phyloP scores from a whole-genome alignment of 2,329 filamentous ascomycete genomes.

The Chlorencoelia australis region DNA sequence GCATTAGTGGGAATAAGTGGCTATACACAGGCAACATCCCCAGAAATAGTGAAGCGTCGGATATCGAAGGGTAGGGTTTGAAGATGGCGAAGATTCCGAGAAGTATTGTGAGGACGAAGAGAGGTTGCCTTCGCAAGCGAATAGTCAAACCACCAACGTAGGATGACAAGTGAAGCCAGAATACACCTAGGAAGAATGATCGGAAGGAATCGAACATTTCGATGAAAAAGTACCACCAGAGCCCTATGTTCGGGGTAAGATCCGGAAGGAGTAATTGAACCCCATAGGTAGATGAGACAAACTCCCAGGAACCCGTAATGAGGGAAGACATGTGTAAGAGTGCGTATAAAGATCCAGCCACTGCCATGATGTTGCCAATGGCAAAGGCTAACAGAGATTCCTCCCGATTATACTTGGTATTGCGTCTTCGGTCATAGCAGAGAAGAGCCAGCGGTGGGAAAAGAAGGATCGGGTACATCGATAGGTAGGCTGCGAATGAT shows the following conservation, averaged over 20 bases:
- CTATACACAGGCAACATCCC: constrained; percentile 74
- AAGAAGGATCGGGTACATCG: constrained; percentile 82
- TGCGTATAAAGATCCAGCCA: constrained; percentile 44
- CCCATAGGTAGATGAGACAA: constrained; percentile 81
- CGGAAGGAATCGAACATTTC: constrained; percentile 99
- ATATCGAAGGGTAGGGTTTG: constrained; percentile 91
- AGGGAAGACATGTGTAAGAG: constrained; percentile 64
- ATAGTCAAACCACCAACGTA: constrained; percentile 84
- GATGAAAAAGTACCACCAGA: constrained; percentile 99
- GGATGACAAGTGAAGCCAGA: constrained; percentile 88
- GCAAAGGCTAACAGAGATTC: constrained; percentile 41
- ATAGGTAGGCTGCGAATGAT: constrained; percentile 80
- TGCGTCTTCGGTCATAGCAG: constrained; percentile 54
- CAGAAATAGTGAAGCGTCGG: constrained; percentile 79
- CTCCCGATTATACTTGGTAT: constrained; percentile 23
- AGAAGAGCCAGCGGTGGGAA: constrained; percentile 74
- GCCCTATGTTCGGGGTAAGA: constrained; percentile 84
- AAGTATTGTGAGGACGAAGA: constrained; percentile 76
- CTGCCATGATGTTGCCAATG: constrained; percentile 39
- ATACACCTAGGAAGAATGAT: constrained; percentile 92
- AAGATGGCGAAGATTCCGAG: constrained; percentile 89
- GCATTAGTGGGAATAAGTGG: constrained; percentile 89
- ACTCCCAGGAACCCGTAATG: constrained; percentile 78
- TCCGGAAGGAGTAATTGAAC: constrained; percentile 86
- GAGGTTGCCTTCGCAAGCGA: constrained; percentile 71